Evolutionary conservation across 2,329 filamentous ascomycete species (phyloP).

Genomic region (Paracoccidioides brasiliensis): DNA sequence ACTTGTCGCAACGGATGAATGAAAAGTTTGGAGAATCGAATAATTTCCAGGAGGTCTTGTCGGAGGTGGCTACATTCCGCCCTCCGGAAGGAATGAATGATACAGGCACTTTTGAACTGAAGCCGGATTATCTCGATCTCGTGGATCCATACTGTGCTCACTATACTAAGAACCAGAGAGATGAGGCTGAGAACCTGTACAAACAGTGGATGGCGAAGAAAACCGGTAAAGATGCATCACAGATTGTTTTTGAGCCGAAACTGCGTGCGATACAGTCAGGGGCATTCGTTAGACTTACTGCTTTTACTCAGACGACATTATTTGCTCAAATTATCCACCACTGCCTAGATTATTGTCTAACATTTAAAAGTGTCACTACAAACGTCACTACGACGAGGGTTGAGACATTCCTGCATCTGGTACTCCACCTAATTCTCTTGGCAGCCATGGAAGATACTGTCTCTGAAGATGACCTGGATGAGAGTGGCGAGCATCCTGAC

Average conservation of each 20-base stretch:
- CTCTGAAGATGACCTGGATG: constrained; percentile 39
- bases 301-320: constrained; percentile 69
- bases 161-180: constrained; percentile 91
- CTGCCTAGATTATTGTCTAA: constrained; percentile 66
- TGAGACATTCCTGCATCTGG: constrained; percentile 83
- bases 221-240: constrained; percentile 63
- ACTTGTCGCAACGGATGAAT: constrained; percentile 71
- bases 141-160: constrained; percentile 94
- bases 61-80: constrained; percentile 80
- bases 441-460: constrained; percentile 71
- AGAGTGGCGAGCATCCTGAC: constrained; percentile 23
- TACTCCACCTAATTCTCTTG: constrained; percentile 74
- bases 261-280: constrained; percentile 63
- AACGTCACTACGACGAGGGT: constrained; percentile 68
- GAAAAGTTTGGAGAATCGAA: constrained; percentile 85
- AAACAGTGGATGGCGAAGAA: constrained; percentile 77
- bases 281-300: constrained; percentile 60
- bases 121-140: constrained; percentile 69
- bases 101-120: constrained; percentile 86
- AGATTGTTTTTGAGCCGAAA: constrained; percentile 85
- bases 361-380: constrained; percentile 54
- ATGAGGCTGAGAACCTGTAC: constrained; percentile 85
- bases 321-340: constrained; percentile 89
- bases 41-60: constrained; percentile 70
- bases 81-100: constrained; percentile 84